These are phyloP conservation scores for Sugiyamaella chiloensis DNA, from an alignment of 805 yeast genomes.

Conservation along the genomic window DNA sequence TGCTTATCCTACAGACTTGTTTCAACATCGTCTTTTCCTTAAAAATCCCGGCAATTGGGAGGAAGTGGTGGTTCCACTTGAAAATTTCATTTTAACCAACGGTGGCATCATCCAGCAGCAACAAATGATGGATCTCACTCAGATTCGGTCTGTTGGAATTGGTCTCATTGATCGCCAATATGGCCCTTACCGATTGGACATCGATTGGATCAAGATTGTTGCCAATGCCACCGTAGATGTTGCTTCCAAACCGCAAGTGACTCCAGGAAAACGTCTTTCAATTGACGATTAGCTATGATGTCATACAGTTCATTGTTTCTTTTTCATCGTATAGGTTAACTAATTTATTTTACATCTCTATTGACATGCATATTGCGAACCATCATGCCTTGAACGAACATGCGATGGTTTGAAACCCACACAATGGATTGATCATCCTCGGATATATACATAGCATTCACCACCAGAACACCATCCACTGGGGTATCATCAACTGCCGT, in stretches of 20 bases:
- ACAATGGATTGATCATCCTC: background rate
- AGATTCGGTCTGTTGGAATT: slow-evolving; percentile 69
- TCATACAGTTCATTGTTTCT: background rate
- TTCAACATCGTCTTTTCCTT: slow-evolving; percentile 75
- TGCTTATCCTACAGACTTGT: slow-evolving; percentile 71
- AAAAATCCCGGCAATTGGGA: slow-evolving; percentile 78
- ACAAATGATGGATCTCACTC: slow-evolving; percentile 55
- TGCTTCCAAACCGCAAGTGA: slow-evolving; percentile 9
- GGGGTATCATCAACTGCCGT: slow-evolving; percentile 1
- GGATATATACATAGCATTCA: background rate
- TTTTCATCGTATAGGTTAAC: too few species aligned
- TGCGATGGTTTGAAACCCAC: background rate
- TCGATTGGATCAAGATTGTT: slow-evolving; percentile 73
- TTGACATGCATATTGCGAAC: slow-evolving; percentile 4
- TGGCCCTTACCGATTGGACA: slow-evolving; percentile 67
- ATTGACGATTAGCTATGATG: slow-evolving; percentile 19
- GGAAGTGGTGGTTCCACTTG: slow-evolving; percentile 71
- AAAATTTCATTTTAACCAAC: slow-evolving; percentile 78
- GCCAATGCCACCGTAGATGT: slow-evolving; percentile 9
- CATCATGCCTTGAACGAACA: background rate
- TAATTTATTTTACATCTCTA: too few species aligned
- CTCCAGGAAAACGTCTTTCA: slow-evolving; percentile 27
- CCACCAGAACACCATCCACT: slow-evolving; percentile 1
- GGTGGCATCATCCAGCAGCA: slow-evolving; percentile 69
- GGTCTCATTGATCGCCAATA: slow-evolving; percentile 74